phyloP scores from a whole-genome alignment of 345 rosid species.

The Rhizophora apiculata region DNA sequence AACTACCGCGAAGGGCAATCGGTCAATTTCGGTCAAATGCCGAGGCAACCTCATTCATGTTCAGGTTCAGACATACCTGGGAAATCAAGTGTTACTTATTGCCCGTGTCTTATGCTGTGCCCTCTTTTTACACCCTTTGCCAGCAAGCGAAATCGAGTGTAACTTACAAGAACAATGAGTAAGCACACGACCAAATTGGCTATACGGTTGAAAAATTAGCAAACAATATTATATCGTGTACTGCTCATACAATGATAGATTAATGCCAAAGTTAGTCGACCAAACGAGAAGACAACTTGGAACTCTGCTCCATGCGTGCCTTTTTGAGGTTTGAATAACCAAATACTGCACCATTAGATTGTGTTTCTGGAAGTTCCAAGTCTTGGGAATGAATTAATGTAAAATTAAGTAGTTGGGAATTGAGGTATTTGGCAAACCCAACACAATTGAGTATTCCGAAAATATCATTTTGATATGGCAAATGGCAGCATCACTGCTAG shows the following conservation, averaged over 20 bases:
- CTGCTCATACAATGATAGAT: background rate
- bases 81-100: background rate
- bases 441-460: too few relatives aligned
- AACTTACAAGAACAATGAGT: too few relatives aligned
- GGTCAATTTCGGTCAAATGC: background rate
- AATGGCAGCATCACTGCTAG: too few relatives aligned
- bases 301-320: background rate
- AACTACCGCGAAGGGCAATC: background rate
- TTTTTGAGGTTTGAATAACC: background rate
- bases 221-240: background rate
- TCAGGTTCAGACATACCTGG: background rate
- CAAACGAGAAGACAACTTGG: constrained; percentile 7
- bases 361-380: too few relatives aligned
- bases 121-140: background rate
- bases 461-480: too few relatives aligned
- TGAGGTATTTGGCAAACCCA: too few relatives aligned
- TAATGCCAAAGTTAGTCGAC: constrained; percentile 3
- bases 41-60: constrained; percentile 4
- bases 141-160: background rate
- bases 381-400: too few relatives aligned
- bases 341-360: too few relatives aligned
- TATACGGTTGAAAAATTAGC: constrained; percentile 1
- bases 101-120: background rate
- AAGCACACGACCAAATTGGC: background rate
- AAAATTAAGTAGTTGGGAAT: too few relatives aligned